Conservation (phyloP, 179 eudicot species). For the Silene vulgaris region DNA sequence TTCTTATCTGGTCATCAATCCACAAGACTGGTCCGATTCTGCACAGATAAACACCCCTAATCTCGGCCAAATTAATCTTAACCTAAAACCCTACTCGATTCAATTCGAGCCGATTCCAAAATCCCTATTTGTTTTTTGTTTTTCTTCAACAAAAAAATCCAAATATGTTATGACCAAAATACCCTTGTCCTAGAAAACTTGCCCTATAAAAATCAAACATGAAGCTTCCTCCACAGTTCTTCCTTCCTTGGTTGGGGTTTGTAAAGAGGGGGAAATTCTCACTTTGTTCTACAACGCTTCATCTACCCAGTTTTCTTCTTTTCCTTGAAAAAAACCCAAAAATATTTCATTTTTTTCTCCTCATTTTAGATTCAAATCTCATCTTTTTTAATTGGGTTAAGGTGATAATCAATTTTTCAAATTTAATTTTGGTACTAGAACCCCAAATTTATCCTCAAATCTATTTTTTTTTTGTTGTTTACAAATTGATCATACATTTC, state of each 20-base stretch:
- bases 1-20: no score
- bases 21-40: no score
- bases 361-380: not conserved
- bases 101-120: no score
- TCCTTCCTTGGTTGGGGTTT: not conserved
- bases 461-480: conserved; percentile 6
- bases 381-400: not conserved
- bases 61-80: no score
- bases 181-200: no score
- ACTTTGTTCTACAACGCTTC: conserved; percentile 8
- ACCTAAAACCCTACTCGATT: no score
- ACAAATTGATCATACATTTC: conserved; percentile 22
- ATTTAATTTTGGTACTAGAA: conserved; percentile 25
- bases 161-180: no score
- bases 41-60: no score
- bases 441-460: conserved; percentile 20
- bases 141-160: no score
- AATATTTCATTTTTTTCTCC: not conserved
- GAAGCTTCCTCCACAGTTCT: not conserved
- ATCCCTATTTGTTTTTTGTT: no score
- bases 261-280: not conserved
- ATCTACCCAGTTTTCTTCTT: not conserved
- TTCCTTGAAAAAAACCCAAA: not conserved
- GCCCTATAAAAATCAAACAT: not conserved
- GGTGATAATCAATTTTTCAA: not conserved